Evolutionary conservation across 2,329 filamentous ascomycete genomes (phyloP).

Genomic region (Colletotrichum sidae): DNA sequence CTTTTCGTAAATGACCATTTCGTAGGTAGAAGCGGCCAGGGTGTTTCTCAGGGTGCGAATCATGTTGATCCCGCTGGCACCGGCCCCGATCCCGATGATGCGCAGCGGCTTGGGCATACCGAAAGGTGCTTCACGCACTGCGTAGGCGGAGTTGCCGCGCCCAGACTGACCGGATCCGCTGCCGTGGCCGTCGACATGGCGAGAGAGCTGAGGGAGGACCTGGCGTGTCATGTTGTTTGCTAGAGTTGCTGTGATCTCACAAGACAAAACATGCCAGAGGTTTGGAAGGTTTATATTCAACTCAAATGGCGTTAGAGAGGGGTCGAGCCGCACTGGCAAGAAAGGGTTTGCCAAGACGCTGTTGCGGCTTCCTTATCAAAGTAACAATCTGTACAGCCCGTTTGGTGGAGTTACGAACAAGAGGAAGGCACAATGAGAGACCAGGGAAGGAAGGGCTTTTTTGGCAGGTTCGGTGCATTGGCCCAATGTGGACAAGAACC

Average conservation of each 20-base stretch:
- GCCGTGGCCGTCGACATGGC: constrained; percentile 33
- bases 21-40: constrained; percentile 51
- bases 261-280: constrained; percentile 6
- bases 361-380: constrained; percentile 9
- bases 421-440: constrained; percentile 4
- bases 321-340: background rate
- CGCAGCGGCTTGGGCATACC: constrained; percentile 31
- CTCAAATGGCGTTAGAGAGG: background rate
- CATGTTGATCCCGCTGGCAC: constrained; percentile 39
- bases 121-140: constrained; percentile 33
- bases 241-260: background rate
- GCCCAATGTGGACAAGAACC: constrained; percentile 10
- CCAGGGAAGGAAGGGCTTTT: background rate
- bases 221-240: constrained; percentile 35
- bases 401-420: constrained; percentile 26
- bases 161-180: constrained; percentile 25
- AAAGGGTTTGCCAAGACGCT: constrained; percentile 19
- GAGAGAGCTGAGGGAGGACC: constrained; percentile 34
- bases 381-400: background rate
- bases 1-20: constrained; percentile 66
- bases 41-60: constrained; percentile 57
- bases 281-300: constrained; percentile 27
- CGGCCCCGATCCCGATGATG: constrained; percentile 37
- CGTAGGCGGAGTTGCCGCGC: constrained; percentile 23
- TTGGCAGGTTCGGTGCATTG: constrained; percentile 11